Evolutionary conservation across 2,329 filamentous ascomycete genomes (phyloP).

Genomic region (Penicillium rolfsii): DNA sequence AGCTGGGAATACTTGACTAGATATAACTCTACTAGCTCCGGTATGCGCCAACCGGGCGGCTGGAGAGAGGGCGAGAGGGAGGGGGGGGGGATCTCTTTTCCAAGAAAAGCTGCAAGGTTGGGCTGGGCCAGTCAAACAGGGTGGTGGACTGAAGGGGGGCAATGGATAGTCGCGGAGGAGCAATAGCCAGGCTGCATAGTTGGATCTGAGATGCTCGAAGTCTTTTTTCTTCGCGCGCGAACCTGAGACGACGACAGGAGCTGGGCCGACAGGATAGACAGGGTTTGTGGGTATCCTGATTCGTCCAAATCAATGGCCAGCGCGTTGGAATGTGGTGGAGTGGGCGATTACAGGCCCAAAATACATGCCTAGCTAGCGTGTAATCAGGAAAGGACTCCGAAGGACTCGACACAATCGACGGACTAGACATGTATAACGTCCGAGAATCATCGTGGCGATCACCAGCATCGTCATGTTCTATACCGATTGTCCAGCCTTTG

Average conservation of each 20-base stretch:
- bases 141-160: no score
- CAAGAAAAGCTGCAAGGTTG: constrained; percentile 26
- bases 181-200: constrained; percentile 27
- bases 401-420: no score
- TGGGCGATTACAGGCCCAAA: constrained; percentile 6
- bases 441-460: background rate
- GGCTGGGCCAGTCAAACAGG: constrained; percentile 15
- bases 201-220: constrained; percentile 32
- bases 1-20: constrained; percentile 31
- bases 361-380: constrained; percentile 8
- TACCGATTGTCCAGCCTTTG: background rate
- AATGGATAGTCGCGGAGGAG: constrained; percentile 20
- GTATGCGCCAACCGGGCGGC: constrained; percentile 28
- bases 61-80: constrained; percentile 7
- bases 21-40: constrained; percentile 26
- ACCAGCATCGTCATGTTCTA: background rate
- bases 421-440: background rate
- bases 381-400: background rate
- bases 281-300: constrained; percentile 13
- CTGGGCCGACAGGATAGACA: background rate
- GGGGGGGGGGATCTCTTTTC: background rate
- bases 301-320: constrained; percentile 9
- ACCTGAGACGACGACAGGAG: constrained; percentile 13
- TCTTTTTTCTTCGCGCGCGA: constrained; percentile 19
- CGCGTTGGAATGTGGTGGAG: constrained; percentile 17